Percentiles rank a stretch among this genome's conserved stretches.
Evolutionary conservation across 1,284 basidiomycete genomes (phyloP).

Genomic region (Cystobasidium sp.): DNA sequence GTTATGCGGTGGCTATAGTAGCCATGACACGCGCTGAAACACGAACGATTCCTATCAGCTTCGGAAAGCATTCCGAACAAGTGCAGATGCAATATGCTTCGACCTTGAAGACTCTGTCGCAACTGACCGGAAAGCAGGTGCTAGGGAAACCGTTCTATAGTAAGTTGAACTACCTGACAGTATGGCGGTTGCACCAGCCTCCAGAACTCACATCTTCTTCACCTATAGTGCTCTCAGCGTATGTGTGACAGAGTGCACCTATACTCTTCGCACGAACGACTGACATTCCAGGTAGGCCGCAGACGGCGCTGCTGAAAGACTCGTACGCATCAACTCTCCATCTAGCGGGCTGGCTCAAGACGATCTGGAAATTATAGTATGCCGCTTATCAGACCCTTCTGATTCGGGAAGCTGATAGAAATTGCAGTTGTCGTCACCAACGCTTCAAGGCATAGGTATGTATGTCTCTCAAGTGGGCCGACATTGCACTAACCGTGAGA

Average conservation of each 20-base stretch:
- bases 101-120: constrained; percentile 49
- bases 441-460: constrained; percentile 46
- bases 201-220: background rate
- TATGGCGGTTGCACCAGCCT: background rate
- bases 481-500: background rate
- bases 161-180: constrained; percentile 8
- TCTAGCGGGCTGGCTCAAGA: constrained; percentile 71
- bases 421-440: constrained; percentile 22
- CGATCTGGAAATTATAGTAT: constrained; percentile 71
- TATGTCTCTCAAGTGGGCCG: too few relatives aligned
- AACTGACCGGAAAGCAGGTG: constrained; percentile 46
- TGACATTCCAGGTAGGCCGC: constrained; percentile 14
- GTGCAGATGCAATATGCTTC: constrained; percentile 41
- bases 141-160: constrained; percentile 46
- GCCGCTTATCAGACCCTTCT: constrained; percentile 46
- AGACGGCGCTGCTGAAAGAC: constrained; percentile 32
- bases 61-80: constrained; percentile 19
- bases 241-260: background rate
- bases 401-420: background rate
- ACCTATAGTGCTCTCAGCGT: constrained; percentile 28
- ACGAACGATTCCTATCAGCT: background rate
- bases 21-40: background rate
- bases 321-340: constrained; percentile 75
- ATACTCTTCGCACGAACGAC: too few relatives aligned
- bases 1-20: background rate